Percentiles rank a stretch among this genome's conserved stretches.
Evolutionary conservation across 495 filamentous ascomycete species (phyloP).

Genomic region (Aspergillus sclerotiicarbonarius): DNA sequence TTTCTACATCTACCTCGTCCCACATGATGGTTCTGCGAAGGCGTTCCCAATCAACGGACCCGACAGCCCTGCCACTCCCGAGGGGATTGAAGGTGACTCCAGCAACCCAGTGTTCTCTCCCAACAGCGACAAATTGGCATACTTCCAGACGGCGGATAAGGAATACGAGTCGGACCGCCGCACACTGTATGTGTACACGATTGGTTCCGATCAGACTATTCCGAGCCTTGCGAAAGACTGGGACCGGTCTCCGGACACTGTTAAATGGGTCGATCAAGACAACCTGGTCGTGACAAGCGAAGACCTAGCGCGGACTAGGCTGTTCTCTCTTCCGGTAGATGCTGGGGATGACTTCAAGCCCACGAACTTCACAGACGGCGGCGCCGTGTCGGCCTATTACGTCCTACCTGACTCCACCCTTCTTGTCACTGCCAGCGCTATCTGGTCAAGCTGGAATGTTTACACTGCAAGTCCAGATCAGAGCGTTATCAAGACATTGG

Average conservation of each 20-base stretch:
- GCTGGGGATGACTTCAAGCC: conserved; percentile 32
- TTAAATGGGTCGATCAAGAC: conserved; percentile 38
- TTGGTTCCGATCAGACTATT: conserved; percentile 31
- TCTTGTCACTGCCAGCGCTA: conserved; percentile 32
- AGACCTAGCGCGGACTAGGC: conserved; percentile 27
- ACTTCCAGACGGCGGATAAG: conserved; percentile 41
- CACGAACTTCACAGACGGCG: conserved; percentile 30
- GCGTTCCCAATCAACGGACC: conserved; percentile 37
- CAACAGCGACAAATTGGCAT: conserved; percentile 35
- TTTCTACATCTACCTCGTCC: conserved; percentile 39
- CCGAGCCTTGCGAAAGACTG: conserved; percentile 33
- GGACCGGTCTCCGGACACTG: conserved; percentile 36
- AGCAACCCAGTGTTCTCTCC: conserved; percentile 38
- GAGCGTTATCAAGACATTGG: conserved; percentile 23
- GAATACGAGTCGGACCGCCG: conserved; percentile 38
- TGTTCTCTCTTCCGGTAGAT: conserved; percentile 34
- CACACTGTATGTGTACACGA: conserved; percentile 33
- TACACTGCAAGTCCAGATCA: conserved; percentile 31
- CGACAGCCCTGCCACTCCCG: conserved; percentile 24
- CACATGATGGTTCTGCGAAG: conserved; percentile 34
- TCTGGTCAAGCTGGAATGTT: conserved; percentile 36
- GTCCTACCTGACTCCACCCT: conserved; percentile 31
- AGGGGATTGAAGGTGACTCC: conserved; percentile 33
- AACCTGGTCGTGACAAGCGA: conserved; percentile 32
- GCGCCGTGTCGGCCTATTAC: conserved; percentile 26